Base-by-base conservation (phyloP, 192 early-diverging fungal genomes). In the Cetraspora pellucida region DNA sequence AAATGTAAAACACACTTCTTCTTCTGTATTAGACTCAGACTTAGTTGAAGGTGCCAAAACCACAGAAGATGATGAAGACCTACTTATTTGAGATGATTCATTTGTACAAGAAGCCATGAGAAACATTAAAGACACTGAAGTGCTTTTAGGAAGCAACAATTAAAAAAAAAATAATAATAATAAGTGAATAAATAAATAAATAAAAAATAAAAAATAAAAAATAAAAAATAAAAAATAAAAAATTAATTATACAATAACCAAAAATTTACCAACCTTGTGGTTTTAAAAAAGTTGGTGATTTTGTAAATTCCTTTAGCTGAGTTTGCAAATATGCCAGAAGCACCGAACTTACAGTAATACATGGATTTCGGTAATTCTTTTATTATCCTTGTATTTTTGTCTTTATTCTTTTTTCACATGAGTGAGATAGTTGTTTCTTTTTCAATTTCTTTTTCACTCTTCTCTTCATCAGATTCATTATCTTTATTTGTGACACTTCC, bases 291-390 rank as follows among this genome's bases (percentile, higher is more conserved):
- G 19, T 59, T 59, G 19, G 19, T 59, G 19, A 59, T 59, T 59
- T 59, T 59, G 19, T 7, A 59, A 13, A 11, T 43, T 67, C 65
- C 2, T 31, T 67, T 67, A 10, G 65, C 65, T 37, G 30, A 21
- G 13, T 31, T 45, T 10, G 65, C 44, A 31, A 31, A 21, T 67
- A 6, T 44, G 21, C 65, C 43, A 37, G 31, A 44, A 19, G 65
- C 13, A 10, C 65, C 65, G 13, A 31, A 67, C 37, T 67, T 67
- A 37, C 28, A 13, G 37, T 67, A 67, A 67, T 67, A 67, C 11
- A 31, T 67, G 11, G 65, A 19, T 67, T 67, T 67, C 37, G 65
- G 43, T 67, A 59, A 7, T 59, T 19, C 17, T 59, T 59, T 59
- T 59, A 59, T n/a, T 59, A 19, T 59, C 19, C 58, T 59, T 59